Evolutionary conservation across 768 basidiomycete species (phyloP), one percentile per base, ranked within the genome.

Genomic region (Tricholoma saponaceum): DNA sequence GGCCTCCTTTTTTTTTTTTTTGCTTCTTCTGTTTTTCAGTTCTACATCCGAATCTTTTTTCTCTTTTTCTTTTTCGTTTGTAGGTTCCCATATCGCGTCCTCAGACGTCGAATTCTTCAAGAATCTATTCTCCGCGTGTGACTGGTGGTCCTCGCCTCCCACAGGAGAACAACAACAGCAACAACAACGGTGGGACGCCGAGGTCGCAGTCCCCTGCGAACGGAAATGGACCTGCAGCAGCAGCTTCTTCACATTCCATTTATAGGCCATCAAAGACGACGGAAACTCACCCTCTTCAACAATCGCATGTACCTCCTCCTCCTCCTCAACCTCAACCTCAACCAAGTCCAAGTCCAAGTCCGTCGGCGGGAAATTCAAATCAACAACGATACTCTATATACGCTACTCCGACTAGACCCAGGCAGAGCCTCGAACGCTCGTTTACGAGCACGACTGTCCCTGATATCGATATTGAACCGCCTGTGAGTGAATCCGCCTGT

Each of bases 381-480:
- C 66, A 67, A 23, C 63, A 60, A n/a, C n/a, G n/a, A n/a, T n/a
- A n/a, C n/a, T n/a, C n/a, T 25, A 66, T 54, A 25, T 52, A 33
- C 64, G n/a, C 46, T 9, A 16, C 41, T 10, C 52, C 37, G 6
- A 52, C 37, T 4, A 18, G 49, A 13, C 53, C 35, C 9, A 22
- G 67, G 32, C 59, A 66, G 49, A 64, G 67, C 62, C 69, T 67
- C 35, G 66, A 49, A 52, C 25, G 30, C 49, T 56, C 30, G 55
- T 65, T 58, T 6, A 78, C 77, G 0, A 66, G 67, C 30, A 62
- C 65, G 14, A 74, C 71, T 37, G 70, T 80, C 18, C 76, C 74
- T 3, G 69, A 72, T 35, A 82, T 81, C 54, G 60, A 75, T 35
- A 71, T 82, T 28, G 73, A 79, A 64, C 73, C 81, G 14, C 81